These are phyloP conservation scores for Aspergillus piperis DNA, from an alignment of 2,329 filamentous ascomycete species.

Conservation along the genomic window DNA sequence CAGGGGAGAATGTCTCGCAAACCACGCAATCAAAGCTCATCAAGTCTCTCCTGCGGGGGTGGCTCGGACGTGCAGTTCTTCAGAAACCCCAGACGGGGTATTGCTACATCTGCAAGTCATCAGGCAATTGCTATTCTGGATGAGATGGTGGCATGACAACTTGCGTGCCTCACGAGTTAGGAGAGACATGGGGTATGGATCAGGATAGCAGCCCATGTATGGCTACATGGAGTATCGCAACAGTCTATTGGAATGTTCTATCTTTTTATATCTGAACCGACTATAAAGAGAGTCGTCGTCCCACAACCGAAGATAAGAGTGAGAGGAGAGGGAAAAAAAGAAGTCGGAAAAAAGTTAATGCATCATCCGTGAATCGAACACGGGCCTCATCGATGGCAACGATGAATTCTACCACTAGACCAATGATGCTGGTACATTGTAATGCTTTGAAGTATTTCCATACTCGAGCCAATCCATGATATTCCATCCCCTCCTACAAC, in stretches of 20 bases:
- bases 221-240: too few relatives aligned
- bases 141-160: too few relatives aligned
- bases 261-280: too few relatives aligned
- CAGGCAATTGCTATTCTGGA: neutral
- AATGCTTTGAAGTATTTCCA: too few relatives aligned
- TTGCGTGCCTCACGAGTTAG: too few relatives aligned
- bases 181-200: too few relatives aligned
- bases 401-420: conserved; percentile 50
- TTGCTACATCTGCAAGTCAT: neutral
- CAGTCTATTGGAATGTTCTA: too few relatives aligned
- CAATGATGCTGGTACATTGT: conserved; percentile 41
- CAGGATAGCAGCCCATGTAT: too few relatives aligned
- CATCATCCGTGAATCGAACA: conserved; percentile 51
- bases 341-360: conserved; percentile 12
- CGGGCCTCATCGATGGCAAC: conserved; percentile 51
- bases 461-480: too few relatives aligned
- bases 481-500: too few relatives aligned
- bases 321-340: neutral
- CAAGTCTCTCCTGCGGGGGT: neutral
- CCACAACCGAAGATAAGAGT: too few relatives aligned
- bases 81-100: neutral
- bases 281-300: too few relatives aligned
- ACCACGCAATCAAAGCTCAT: neutral
- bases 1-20: neutral
- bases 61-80: neutral